Base-by-base conservation (phyloP, 495 filamentous ascomycete genomes). In the Thozetella sp. region DNA sequence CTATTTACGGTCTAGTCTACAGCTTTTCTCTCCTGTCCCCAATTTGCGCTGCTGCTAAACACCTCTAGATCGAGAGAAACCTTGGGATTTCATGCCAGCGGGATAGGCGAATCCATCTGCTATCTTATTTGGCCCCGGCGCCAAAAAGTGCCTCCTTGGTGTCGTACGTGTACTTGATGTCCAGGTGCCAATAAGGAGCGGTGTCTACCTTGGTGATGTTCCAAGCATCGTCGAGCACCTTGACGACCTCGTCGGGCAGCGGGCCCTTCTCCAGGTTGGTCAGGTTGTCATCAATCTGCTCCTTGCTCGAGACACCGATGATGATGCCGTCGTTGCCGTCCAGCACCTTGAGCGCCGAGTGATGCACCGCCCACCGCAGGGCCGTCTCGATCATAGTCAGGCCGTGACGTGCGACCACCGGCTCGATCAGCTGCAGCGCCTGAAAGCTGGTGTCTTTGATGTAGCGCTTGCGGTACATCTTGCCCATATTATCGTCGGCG, bases 341-440 rank as follows among this genome's bases (percentile, higher is more conserved):
- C 57, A 81, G 85, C 59, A 95, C 82, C 51, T 90, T 91, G 53
- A 97, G 76, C n/a, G 75, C 79, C 0, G 89, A 93, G 65, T 97
- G 93, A 62, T 97, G 82, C 22, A 74, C 85, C 25, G 86, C 72
- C 93, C 93, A 97, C 54, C 93, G 80, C 54, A 97, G 73, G 19
- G 93, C 93, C 2, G 81, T 87, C 76, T 97, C 93, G n/a, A 93
- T 77, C 75, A 96, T 70, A 0, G 89, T 92, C 53, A 97, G 72
- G 0, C 84, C 87, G 59, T 93, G 84, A 74, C 93, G 90, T 63
- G 89, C 77, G 0, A 86, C 84, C 9, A 89, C 90, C 1, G 83
- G 78, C 77, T 96, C 90, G 55, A 97, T 83, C 25, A 90, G 68
- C 57, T 83, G 73, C 48, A 97, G 76, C 1, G 92, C 93, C 12